Evolutionary conservation across 2,329 filamentous ascomycete genomes (phyloP), one percentile per base, ranked within the genome.

Genomic region (Sporothrix luriei): DNA sequence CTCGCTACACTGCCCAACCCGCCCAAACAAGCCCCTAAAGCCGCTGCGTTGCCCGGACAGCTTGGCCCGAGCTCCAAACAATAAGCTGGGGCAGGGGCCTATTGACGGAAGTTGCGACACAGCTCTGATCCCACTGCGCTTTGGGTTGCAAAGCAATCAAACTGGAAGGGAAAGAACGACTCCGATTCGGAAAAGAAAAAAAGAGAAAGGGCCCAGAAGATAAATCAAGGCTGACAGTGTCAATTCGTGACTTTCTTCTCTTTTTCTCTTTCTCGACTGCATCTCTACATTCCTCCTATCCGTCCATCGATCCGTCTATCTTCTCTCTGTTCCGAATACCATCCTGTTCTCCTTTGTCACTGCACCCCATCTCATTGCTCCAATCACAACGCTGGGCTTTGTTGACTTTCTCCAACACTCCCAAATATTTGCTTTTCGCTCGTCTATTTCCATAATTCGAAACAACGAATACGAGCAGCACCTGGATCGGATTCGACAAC

Each of bases 31-130:
- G 48, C 48, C 62, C 46, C 64, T 55, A 26, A 62, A 33, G 54
- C 61, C 66, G 43, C 51, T 54, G 61, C 71, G 73, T 74, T 74
- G 73, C 73, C 72, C 70, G 72, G 73, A 70, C 73, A 74, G 71
- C 70, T 62, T 70, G 73, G 73, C 66, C 73, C 73, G 54, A 74
- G 73, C 73, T 71, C 66, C 61, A 70, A 72, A 71, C 71, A 68
- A 55, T 66, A 69, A 52, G 29, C 26, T 43, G 48, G 65, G 51
- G 51, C 65, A 48, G 40, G 48, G 48, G 65, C 65, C 10, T 21
- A 48, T 21, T 43, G 5, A 24, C 62, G 65, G 49, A 66, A 52
- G 49, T 52, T 69, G 55, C 62, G 62, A 65, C 62, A 19, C 40
- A 48, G 24, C 24, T 26, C 54, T 24, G 57, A 67, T 49, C 48